Base-by-base conservation (phyloP, 306 rosid species). In the Sphenostylis stenocarpa region DNA sequence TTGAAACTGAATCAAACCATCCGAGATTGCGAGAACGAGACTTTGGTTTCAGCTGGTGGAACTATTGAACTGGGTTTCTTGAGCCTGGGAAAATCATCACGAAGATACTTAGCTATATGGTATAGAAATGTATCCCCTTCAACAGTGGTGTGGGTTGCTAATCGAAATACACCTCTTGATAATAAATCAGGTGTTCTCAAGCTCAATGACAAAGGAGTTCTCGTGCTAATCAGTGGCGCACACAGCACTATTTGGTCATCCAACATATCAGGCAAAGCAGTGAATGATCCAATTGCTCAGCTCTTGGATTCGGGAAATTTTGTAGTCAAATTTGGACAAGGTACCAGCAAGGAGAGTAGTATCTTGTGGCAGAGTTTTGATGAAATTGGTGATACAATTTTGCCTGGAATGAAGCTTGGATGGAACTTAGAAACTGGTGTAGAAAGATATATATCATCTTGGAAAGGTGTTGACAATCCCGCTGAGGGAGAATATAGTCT, bases 61-160 rank as follows among this genome's bases (percentile, higher is more conserved):
- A 76, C 6, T 0, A 36, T 76, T 47, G 80, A 75, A 48, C 38
- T 21, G 19, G 82, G 82, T 47, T 78, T 78, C 64, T 70, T 78
- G 77, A 70, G 64, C 6, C 77, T 71, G 0, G 62, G 44, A 48
- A 64, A 23, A 26, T 70, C 83, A 16, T 63, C 55, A 38, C 2
- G 20, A 7, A 24, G 67, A 11, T 80, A 80, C 36, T 52, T 80
- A 10, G 83, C 79, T 26, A 0, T 80, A 15, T 80, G 84, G 80
- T 66, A 74, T 63, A 66, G 7, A 4, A 56, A 66, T 49, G 3
- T 73, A 0, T 15, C 80, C 0, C 80, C 84, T 33, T 3, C 14
- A 0, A 65, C 76, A 21, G 45, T 74, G 1, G 64, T 80, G 0
- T 80, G 84, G 84, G 84, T 80, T 11, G 84, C 84, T 6, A 80